Conservation (phyloP, 179 eudicot genomes). For the Patellifolia procumbens region DNA sequence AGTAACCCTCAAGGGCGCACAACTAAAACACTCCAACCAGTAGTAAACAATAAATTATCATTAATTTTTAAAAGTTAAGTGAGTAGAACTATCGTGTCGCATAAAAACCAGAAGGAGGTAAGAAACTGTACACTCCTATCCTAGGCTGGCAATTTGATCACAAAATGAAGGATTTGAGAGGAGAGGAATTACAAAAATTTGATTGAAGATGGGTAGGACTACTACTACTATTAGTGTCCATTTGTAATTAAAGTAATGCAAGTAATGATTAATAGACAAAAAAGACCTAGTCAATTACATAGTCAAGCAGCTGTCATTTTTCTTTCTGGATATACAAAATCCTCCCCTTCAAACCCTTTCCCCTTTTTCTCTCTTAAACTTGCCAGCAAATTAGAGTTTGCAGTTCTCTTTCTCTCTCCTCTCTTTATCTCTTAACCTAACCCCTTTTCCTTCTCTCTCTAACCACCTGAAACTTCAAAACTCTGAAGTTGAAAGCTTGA, state of each 20-base stretch:
- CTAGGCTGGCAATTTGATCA: conserved; percentile 29
- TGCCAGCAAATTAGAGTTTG: conserved; percentile 70
- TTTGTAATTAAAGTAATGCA: conserved; percentile 2
- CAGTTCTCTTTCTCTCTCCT: conserved; percentile 34
- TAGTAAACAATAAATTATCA: too few relatives aligned
- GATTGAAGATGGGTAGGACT: conserved; percentile 23
- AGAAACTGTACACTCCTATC: conserved; percentile 16
- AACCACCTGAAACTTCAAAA: too few relatives aligned
- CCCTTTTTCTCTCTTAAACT: conserved; percentile 11
- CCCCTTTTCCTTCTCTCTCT: conserved; percentile 7
- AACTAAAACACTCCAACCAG: too few relatives aligned
- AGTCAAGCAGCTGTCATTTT: conserved; percentile 47
- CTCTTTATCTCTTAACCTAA: conserved; percentile 17
- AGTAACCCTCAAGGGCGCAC: too few relatives aligned
- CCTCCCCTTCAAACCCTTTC: conserved; percentile 6
- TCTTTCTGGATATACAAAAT: conserved; percentile 30
- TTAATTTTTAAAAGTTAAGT: too few relatives aligned
- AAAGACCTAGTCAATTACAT: conserved; percentile 40
- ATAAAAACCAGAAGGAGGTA: background rate
- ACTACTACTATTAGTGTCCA: conserved; percentile 9
- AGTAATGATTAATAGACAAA: conserved; percentile 28
- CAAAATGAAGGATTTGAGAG: background rate
- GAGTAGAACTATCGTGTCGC: too few relatives aligned
- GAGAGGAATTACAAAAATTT: conserved; percentile 15
- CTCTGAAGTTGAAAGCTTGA: background rate